Base-by-base conservation (phyloP, 371 early-diverging fungal genomes). In the Lichtheimia corymbifera region DNA sequence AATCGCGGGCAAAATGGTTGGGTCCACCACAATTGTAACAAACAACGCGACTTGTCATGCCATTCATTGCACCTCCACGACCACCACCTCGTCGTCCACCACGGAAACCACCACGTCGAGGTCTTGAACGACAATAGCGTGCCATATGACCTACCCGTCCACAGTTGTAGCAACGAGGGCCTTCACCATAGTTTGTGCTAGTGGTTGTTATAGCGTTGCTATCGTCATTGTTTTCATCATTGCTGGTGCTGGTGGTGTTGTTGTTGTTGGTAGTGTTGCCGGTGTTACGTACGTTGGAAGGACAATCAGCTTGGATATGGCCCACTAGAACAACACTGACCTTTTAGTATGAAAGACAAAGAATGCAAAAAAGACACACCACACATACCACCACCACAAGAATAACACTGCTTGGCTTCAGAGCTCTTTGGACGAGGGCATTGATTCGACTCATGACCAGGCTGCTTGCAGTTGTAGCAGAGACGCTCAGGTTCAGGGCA, bases 1-100 rank as follows among this genome's bases (percentile, higher is more conserved):
- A 87, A 52, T 87, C 85, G 44, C 81, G 79, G 20, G 88, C 85
- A 70, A 76, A 84, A 59, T 88, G 88, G 55, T 88, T 88, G 52
- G 68, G 67, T 3, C 82, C 84, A 49, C 86, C 83, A 55, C 88
- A 87, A 52, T 84, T 79, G 68, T 83, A 80, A 53, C 88, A 87
- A 15, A 84, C 66, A 2, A 85, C 64, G 1, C 77, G 73, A 27
- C 66, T 64, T 14, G 55, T 53, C 17, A 63, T 40, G 52, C 60
- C 28, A 27, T 56, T 25, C 24, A 59, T 54, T 4, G 50, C n/a
- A 44, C 53, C 49, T 28, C 64, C 66, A 47, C 50, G 22, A 40
- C 47, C 62, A 50, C 56, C 64, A 25, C 64, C 59, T 17, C 58
- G 47, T n/a, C 40, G 44, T 12, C 62, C 63, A 47, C 57, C 63